A percentile compares a stretch with the other conserved stretches of the same genome.
Conservation (phyloP, 2,329 filamentous ascomycete species). For the Chaetomiaceae sp. region DNA sequence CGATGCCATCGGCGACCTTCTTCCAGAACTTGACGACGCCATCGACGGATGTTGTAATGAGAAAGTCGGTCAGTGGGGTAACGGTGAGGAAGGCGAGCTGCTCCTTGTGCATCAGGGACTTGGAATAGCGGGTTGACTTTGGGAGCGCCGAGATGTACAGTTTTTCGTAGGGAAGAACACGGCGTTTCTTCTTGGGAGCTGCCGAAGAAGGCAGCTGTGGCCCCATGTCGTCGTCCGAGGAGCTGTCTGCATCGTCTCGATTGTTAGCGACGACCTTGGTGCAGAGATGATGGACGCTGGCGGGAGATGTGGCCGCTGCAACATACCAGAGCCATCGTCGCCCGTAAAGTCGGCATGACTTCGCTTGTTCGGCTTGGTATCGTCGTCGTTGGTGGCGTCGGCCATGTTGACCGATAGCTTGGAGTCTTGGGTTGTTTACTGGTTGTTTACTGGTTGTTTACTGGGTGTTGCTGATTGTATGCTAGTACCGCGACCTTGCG, state of each 20-base stretch:
- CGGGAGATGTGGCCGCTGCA: background rate
- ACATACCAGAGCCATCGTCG: constrained; percentile 40
- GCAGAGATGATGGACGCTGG: background rate
- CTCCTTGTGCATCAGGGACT: constrained; percentile 97
- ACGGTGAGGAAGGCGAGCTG: constrained; percentile 83
- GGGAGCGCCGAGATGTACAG: constrained; percentile 90
- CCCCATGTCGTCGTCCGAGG: constrained; percentile 88
- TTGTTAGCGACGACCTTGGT: constrained; percentile 2
- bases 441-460: background rate
- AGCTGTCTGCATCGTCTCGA: constrained; percentile 50
- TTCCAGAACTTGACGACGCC: constrained; percentile 99
- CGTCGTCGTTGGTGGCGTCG: constrained; percentile 27
- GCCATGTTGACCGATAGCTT: constrained; percentile 28
- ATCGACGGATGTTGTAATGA: constrained; percentile 89
- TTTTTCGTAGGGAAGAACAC: constrained; percentile 89
- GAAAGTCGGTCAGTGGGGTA: constrained; percentile 86
- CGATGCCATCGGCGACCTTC: constrained; percentile 81
- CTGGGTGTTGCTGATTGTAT: too few relatives aligned
- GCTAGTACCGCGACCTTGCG: too few relatives aligned
- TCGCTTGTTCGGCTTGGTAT: constrained; percentile 45
- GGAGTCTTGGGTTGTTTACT: background rate
- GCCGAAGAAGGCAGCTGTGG: constrained; percentile 82
- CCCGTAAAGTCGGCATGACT: constrained; percentile 52
- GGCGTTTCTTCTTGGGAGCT: constrained; percentile 81
- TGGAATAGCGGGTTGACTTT: constrained; percentile 75